Base-by-base conservation (phyloP, 768 basidiomycete species). In the Cyclocybe cylindracea region DNA sequence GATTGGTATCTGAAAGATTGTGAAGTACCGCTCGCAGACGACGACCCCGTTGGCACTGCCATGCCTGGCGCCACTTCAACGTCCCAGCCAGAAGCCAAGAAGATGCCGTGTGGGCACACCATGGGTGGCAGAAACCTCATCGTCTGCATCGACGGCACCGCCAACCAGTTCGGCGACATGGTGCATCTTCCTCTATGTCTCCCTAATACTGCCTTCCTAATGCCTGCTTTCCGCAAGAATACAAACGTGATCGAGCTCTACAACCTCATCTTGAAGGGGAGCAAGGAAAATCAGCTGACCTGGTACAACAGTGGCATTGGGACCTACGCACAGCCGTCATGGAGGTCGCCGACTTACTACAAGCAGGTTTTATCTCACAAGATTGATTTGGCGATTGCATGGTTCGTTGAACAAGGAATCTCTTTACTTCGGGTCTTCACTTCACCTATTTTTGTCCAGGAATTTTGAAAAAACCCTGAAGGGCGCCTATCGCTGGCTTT, bases 401-500 rank as follows among this genome's bases (percentile, higher is more conserved):
- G 51, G 56, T 57, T 18, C 1, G 54, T 32, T 13, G 35, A 3
- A 19, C 19, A 1, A 16, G 8, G 2, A 33, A 19, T 13, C 18
- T 14, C 3, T n/a, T 7, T 5, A 14, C 14, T 3, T 10, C 7
- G 16, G 8, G 7, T 31, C 16, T 5, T 36, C 4, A 9, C 7
- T 46, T 13, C 56, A 48, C 13, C 10, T 19, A 39, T 1, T 9
- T 18, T n/a, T 41, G n/a, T 31, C 18, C 18, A 75, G 76, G 61
- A 69, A 70, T 35, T 61, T 76, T 43, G 63, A 74, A 36, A 59
- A 48, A 14, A 70, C 60, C 13, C 59, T 78, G 35, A 52, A 74
- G 44, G 57, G 50, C 7, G 75, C 70, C 10, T 78, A 78, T 48
- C 61, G 63, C 6, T 78, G 78, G 77, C 64, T 78, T 11, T 70